Base-by-base conservation (phyloP, 2,329 filamentous ascomycete genomes). In the Hypoxylon rubiginosum region DNA sequence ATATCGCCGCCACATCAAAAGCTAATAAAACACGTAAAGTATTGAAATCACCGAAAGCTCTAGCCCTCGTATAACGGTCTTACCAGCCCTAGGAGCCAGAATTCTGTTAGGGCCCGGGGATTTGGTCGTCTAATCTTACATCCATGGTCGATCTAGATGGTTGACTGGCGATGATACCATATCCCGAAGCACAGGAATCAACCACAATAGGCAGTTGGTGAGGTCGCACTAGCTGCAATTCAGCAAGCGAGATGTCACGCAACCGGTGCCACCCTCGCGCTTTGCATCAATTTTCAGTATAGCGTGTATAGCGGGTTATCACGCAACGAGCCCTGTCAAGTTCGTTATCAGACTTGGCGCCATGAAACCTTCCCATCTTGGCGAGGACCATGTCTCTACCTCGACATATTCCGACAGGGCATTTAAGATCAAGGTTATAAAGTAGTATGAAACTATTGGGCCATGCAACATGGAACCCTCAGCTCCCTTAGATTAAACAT, bases 301-400 rank as follows among this genome's bases (percentile, higher is more conserved):
- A 13, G 41, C 26, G 3, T 5, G 15, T 13, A 10, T 15, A 13
- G 4, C 8, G 17, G 24, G 48, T 24, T 24, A 66, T 62, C 43
- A 45, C 54, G 63, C 58, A 62, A 62, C 21, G 9, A 46, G 24
- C 30, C 13, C 11, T 36, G 26, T 52, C 43, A 66, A 56, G 54
- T 32, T 66, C 55, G 58, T 55, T 43, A 64, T 49, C 49, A 34
- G 30, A 5, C 49, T 64, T 63, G 36, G 58, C 43, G 28, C 36
- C 34, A 3, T 48, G 19, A 13, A 34, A 64, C 62, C 62, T 59
- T 59, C 62, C 62, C 46, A 15, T 24, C 57, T 52, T n/a, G 51
- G 56, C 19, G n/a, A 48, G n/a, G n/a, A n/a, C n/a, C n/a, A n/a
- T n/a, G n/a, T 9, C 51, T 41, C 32, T 9, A 10, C 30, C 30